Evolutionary conservation across 2,329 filamentous ascomycete species (phyloP).

Genomic region (Coniochaeta hoffmannii): DNA sequence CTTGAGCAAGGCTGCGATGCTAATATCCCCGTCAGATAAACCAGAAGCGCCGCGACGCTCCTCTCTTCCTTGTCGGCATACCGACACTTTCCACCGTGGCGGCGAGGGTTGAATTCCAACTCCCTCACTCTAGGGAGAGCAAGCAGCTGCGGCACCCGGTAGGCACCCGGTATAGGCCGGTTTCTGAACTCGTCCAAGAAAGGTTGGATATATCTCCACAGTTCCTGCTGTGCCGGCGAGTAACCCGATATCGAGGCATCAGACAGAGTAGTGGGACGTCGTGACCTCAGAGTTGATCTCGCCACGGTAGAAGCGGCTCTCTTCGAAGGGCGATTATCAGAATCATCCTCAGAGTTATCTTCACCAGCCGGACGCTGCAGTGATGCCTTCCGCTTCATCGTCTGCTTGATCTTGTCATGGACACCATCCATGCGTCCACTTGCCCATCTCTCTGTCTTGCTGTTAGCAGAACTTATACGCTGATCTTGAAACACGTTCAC

Average conservation of each 20-base stretch:
- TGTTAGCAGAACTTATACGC: neutral
- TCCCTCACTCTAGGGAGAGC: neutral
- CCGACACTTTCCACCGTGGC: neutral
- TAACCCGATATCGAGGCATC: neutral
- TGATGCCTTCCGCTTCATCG: conserved; percentile 5
- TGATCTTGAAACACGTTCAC: neutral
- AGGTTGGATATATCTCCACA: neutral
- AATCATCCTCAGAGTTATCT: neutral
- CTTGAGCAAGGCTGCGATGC: neutral
- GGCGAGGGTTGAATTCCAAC: neutral
- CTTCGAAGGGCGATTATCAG: neutral
- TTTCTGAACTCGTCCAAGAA: neutral
- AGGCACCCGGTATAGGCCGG: neutral
- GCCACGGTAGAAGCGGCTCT: neutral
- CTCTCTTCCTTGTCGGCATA: neutral
- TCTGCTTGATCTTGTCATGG: conserved; percentile 10
- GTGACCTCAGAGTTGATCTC: neutral
- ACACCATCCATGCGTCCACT: conserved; percentile 13
- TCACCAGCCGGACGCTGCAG: neutral
- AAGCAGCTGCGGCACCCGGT: neutral
- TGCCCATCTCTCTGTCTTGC: conserved; percentile 9
- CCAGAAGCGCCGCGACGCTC: neutral
- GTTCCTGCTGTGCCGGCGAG: neutral
- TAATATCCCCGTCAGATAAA: neutral
- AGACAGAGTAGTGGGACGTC: neutral